Evolutionary conservation across 2,329 filamentous ascomycete genomes (phyloP).

Genomic region (Sporothrix pseudoabietina): DNA sequence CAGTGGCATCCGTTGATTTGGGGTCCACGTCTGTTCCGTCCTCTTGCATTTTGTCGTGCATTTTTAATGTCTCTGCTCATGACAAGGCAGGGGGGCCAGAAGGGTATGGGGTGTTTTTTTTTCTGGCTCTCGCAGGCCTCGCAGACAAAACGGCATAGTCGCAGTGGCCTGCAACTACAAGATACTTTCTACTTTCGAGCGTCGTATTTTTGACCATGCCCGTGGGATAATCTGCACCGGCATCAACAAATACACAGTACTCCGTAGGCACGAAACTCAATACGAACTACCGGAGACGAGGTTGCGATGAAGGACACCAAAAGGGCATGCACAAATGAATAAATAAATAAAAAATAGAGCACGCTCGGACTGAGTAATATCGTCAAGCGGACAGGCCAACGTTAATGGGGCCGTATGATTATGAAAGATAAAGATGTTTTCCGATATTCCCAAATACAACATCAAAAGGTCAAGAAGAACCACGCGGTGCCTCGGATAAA

Average conservation of each 20-base stretch:
- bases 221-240: neutral
- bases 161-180: neutral
- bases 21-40: neutral
- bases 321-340: neutral
- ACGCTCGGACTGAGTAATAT: neutral
- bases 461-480: neutral
- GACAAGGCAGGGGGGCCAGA: neutral
- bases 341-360: neutral
- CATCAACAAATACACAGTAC: neutral
- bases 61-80: neutral
- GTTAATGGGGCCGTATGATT: neutral
- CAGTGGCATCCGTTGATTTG: neutral
- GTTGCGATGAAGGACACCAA: neutral
- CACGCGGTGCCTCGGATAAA: neutral
- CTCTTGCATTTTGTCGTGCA: neutral
- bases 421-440: neutral
- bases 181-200: too few species aligned
- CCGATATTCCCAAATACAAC: neutral
- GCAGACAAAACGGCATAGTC: slow-evolving; percentile 6
- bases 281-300: neutral
- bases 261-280: neutral
- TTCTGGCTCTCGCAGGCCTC: neutral
- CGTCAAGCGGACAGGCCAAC: neutral
- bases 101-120: neutral
- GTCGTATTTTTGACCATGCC: neutral